Evolutionary conservation across 768 basidiomycete genomes (phyloP), one percentile per base, ranked within the genome.

Genomic region (Thelephora aurantiotincta): DNA sequence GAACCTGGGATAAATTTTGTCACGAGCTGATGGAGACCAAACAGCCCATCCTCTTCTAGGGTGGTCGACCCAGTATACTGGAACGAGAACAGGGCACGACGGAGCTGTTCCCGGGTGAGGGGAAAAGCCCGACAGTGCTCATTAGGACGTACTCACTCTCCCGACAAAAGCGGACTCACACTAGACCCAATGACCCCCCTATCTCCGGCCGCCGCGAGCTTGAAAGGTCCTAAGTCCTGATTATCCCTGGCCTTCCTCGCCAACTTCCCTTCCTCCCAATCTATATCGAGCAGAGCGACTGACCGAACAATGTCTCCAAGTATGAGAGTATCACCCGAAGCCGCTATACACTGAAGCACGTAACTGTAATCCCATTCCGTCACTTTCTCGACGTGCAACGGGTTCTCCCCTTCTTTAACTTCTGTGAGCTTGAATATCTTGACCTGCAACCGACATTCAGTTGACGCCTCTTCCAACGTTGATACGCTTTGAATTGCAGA

Each of bases 301-400:
- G 89, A 90, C 58, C 75, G 78, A 22, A 93, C 73, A 6, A 80
- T 78, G 57, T 96, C 92, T 33, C 85, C 86, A n/a, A 79, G 72
- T 14, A 85, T 63, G 20, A 94, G 59, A 42, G 63, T 65, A 50
- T 78, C 63, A 2, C 67, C 71, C 43, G 70, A 71, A 2, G 75
- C 65, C 0, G 73, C 75, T 18, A 96, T 63, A 48, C 75, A 78
- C 3, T 74, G 77, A 23, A 92, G 77, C 48, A 85, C 51, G 63
- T 92, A 91, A 48, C 86, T 90, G 58, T 89, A 85, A 52, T 83
- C 79, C 82, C 88, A 92, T 35, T 74, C 67, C 0, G 74, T 60
- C 6, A 76, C 54, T 26, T 67, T 65, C 35, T 67, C 55, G 12
- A 85, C 59, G 9, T 60, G 56, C n/a, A 67, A 57, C 33, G 58